Conservation (phyloP, 1,284 basidiomycete species). For the Phellinidium pouzarii region DNA sequence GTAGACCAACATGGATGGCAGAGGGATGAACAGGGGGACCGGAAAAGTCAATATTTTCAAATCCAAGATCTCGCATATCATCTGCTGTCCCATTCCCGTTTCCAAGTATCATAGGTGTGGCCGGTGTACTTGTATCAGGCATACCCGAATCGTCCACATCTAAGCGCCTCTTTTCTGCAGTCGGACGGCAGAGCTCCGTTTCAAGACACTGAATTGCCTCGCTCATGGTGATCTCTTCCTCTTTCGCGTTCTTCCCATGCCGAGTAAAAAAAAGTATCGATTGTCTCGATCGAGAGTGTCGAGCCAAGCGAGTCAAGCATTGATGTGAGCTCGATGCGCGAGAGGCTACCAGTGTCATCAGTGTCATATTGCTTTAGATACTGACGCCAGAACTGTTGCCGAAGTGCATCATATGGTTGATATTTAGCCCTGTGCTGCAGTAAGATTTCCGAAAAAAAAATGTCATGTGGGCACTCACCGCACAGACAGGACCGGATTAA, state of each 20-base stretch:
- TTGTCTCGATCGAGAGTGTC: conserved; percentile 76
- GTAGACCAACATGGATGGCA: conserved; percentile 15
- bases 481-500: conserved; percentile 54
- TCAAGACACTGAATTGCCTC: conserved; percentile 80
- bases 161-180: conserved; percentile 61
- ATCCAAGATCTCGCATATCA: conserved; percentile 22
- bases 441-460: conserved; percentile 20
- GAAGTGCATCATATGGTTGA: conserved; percentile 88
- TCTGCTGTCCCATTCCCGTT: conserved; percentile 33
- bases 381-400: conserved; percentile 88
- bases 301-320: conserved; percentile 97
- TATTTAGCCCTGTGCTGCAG: conserved; percentile 74
- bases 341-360: conserved; percentile 76
- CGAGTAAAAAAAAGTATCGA: conserved; percentile 77
- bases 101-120: conserved; percentile 39
- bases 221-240: conserved; percentile 72
- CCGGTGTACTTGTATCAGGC: conserved; percentile 34
- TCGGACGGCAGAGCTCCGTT: conserved; percentile 66
- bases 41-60: conserved; percentile 60
- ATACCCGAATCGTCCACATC: conserved; percentile 33
- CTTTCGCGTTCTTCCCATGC: conserved; percentile 58
- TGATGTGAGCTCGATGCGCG: conserved; percentile 84
- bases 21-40: conserved; percentile 39
- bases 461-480: conserved; percentile 39
- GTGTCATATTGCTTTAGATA: conserved; percentile 89